phyloP scores from a whole-genome alignment of 1,284 basidiomycete species.

The Cryptococcus floricola region DNA sequence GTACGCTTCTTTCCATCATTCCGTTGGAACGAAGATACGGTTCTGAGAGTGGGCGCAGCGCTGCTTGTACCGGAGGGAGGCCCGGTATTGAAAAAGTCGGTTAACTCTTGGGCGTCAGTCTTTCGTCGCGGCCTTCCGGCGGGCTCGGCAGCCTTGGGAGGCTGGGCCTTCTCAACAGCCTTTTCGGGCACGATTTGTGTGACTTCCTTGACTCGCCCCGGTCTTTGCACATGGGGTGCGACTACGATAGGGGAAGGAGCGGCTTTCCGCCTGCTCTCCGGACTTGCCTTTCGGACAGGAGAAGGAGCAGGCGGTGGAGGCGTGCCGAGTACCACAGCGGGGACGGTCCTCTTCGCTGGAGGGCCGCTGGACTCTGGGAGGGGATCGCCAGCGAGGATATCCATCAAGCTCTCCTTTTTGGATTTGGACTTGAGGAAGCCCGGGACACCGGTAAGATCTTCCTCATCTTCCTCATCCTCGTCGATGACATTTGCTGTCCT shows the following conservation, averaged over 20 bases:
- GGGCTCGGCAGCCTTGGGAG: not conserved
- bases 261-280: not conserved
- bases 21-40: too few species aligned
- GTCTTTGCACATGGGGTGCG: not conserved
- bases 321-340: conserved; percentile 38
- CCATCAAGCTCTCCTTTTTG: conserved; percentile 30
- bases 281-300: not conserved
- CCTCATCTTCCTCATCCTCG: conserved; percentile 31
- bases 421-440: not conserved
- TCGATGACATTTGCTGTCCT: conserved; percentile 32
- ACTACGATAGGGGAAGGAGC: not conserved
- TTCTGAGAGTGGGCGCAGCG: too few species aligned
- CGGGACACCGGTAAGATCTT: conserved; percentile 8
- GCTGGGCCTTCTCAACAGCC: not conserved
- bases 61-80: conserved; percentile 17
- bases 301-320: conserved; percentile 21
- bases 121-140: not conserved
- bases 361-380: not conserved
- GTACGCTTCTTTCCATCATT: not conserved
- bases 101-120: conserved; percentile 37
- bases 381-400: conserved; percentile 5
- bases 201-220: not conserved
- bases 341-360: conserved; percentile 24
- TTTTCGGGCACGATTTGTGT: not conserved
- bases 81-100: conserved; percentile 37